Evolutionary conservation across 352 stramenopile species (phyloP).

Genomic region (Phytophthora boehmeriae): DNA sequence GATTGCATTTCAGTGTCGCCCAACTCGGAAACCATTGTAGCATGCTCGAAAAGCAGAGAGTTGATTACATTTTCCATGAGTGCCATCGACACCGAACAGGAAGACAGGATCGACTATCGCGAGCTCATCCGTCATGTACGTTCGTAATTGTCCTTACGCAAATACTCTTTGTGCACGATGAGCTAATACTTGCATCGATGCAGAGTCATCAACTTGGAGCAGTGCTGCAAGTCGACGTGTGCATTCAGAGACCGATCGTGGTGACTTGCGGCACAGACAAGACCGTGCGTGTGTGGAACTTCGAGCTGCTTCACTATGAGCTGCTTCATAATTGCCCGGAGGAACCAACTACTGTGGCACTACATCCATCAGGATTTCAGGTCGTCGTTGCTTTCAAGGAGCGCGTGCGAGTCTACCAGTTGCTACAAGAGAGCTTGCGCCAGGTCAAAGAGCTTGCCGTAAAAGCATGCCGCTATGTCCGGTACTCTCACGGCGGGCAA

Average conservation of each 20-base stretch:
- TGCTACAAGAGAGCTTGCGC: slow-evolving; percentile 69
- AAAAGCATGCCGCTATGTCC: slow-evolving; percentile 66
- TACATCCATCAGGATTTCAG: slow-evolving; percentile 78
- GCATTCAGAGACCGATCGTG: slow-evolving; percentile 83
- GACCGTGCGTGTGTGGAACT: slow-evolving; percentile 91
- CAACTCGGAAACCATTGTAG: slow-evolving; percentile 63
- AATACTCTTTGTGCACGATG: too few species aligned
- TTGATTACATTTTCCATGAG: slow-evolving; percentile 73
- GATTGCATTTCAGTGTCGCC: slow-evolving; percentile 76
- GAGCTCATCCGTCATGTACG: slow-evolving; percentile 65
- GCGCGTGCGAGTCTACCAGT: slow-evolving; percentile 72
- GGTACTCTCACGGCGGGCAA: slow-evolving; percentile 74
- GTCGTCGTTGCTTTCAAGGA: slow-evolving; percentile 82
- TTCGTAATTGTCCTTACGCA: background rate
- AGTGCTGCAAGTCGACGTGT: slow-evolving; percentile 80
- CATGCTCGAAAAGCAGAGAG: slow-evolving; percentile 71
- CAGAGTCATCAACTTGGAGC: slow-evolving; percentile 67
- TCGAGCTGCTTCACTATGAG: slow-evolving; percentile 66
- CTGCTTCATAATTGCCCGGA: slow-evolving; percentile 66
- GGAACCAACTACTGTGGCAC: slow-evolving; percentile 60
- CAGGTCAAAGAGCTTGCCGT: slow-evolving; percentile 69
- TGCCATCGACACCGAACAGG: slow-evolving; percentile 76
- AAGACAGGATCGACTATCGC: slow-evolving; percentile 68
- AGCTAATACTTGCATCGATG: background rate
- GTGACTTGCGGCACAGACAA: slow-evolving; percentile 85